These are phyloP conservation scores for Coemansia sp. DNA, from an alignment of 192 early-diverging fungal genomes.

Conservation along the genomic window DNA sequence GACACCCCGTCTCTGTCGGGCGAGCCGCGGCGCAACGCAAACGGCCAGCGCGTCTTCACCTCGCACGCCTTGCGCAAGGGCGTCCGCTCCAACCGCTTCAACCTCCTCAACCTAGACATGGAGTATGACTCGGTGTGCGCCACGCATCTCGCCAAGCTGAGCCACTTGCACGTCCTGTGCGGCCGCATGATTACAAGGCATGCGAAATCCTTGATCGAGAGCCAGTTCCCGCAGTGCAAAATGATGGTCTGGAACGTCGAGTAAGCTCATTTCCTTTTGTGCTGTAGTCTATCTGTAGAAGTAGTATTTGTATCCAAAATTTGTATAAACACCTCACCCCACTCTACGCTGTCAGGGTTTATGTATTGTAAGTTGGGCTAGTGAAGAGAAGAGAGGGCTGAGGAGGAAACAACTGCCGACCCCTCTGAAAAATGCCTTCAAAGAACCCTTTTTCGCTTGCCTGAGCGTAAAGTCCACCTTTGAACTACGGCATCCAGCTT, in stretches of 20 bases:
- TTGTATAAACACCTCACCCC: not conserved
- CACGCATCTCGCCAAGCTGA: slow-evolving; percentile 44
- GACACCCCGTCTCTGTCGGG: slow-evolving; percentile 31
- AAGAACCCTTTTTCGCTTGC: too few species aligned
- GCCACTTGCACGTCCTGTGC: slow-evolving; percentile 42
- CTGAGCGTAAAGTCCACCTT: too few species aligned
- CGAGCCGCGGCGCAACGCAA: slow-evolving; percentile 7
- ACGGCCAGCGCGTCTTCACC: slow-evolving; percentile 38
- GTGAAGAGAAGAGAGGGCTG: not conserved
- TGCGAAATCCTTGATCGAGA: slow-evolving; percentile 52
- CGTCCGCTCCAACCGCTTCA: slow-evolving; percentile 49
- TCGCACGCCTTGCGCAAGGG: slow-evolving; percentile 47
- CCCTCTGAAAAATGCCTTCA: not conserved
- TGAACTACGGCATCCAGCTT: too few species aligned
- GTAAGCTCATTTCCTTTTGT: too few species aligned
- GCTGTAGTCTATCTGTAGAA: too few species aligned
- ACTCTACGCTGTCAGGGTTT: too few species aligned
- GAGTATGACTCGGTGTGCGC: slow-evolving; percentile 55
- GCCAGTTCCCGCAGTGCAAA: slow-evolving; percentile 55
- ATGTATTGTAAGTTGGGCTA: too few species aligned
- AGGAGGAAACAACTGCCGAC: not conserved
- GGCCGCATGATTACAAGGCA: slow-evolving; percentile 53
- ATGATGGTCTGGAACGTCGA: slow-evolving; percentile 58
- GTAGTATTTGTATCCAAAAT: not conserved
- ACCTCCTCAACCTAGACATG: slow-evolving; percentile 56